Conservation (phyloP, 1,139 yeast species). For the Saccharomyces hybrid region DNA sequence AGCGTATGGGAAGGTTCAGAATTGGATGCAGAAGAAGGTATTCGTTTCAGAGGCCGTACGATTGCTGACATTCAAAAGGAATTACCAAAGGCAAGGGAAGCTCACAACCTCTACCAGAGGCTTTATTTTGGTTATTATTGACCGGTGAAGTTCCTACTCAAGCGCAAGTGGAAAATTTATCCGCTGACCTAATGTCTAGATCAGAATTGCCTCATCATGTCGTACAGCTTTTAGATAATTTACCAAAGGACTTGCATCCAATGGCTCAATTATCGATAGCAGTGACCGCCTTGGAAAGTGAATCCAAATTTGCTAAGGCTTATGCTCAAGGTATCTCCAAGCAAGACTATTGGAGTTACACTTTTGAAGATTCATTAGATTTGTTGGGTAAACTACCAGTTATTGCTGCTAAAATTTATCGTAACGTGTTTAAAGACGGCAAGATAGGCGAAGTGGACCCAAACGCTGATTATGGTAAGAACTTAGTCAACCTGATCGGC, state of each 20-base stretch:
- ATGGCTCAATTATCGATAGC: conserved; percentile 69
- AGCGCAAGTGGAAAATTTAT: conserved; percentile 45
- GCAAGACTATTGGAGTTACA: conserved; percentile 61
- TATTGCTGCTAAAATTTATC: conserved; percentile 59
- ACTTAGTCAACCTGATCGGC: conserved; percentile 80
- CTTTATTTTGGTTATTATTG: conserved; percentile 53
- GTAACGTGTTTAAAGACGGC: conserved; percentile 48
- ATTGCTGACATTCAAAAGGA: conserved; percentile 90
- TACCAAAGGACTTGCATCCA: conserved; percentile 55
- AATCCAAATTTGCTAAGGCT: conserved; percentile 60
- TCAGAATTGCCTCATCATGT: conserved; percentile 52
- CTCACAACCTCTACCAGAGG: conserved; percentile 63
- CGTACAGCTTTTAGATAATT: conserved; percentile 43
- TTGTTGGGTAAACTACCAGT: conserved; percentile 60
- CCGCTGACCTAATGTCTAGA: conserved; percentile 52
- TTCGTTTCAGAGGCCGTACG: conserved; percentile 96
- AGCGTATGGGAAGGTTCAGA: conserved; percentile 99
- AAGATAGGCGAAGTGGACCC: conserved; percentile 61
- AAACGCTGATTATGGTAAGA: conserved; percentile 83
- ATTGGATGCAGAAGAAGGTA: conserved; percentile 95
- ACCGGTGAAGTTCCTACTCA: conserved; percentile 58
- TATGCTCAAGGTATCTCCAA: conserved; percentile 61
- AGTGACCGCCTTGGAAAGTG: conserved; percentile 50
- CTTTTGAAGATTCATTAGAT: conserved; percentile 58
- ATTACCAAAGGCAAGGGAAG: conserved; percentile 84